Evolutionary conservation across 2,329 filamentous ascomycete genomes (phyloP), one percentile per base, ranked within the genome.

Genomic region (Xylariales sp.): DNA sequence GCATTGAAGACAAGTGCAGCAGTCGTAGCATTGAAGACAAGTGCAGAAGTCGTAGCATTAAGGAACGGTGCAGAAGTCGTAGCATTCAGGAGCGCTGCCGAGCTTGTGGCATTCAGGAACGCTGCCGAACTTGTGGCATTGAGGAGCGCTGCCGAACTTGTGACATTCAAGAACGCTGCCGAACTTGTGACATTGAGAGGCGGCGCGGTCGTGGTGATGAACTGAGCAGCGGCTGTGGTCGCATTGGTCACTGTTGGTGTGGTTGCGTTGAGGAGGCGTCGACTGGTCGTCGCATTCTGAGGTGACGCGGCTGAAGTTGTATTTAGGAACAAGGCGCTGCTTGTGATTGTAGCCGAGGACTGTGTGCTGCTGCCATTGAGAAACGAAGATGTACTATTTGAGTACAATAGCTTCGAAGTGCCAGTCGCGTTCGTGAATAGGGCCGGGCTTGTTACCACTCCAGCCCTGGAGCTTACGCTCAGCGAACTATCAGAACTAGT

Each of bases 331-430:
- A 4, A 32, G 5, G 35, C 36, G 12, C n/a, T 40, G 16, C 33
- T 48, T 3, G 44, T n/a, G n/a, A n/a, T n/a, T n/a, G n/a, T n/a
- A n/a, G n/a, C n/a, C n/a, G n/a, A n/a, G n/a, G n/a, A n/a, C n/a
- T n/a, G n/a, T n/a, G n/a, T n/a, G n/a, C n/a, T n/a, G n/a, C n/a
- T 25, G 11, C 18, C 12, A 16, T 38, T 25, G n/a, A 31, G 5
- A 8, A 28, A 31, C 10, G 24, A 21, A 16, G 22, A 4, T 20
- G 38, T 11, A 16, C 16, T 27, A 12, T 41, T 51, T 7, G 35
- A 34, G 38, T 50, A 46, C 15, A 31, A 22, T 15, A 45, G 44
- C 18, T 27, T 36, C 8, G 47, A 38, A 9, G 43, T 20, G 29
- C 14, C 29, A 18, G 42, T 42, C 5, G 41, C 20, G 22, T 45